Evolutionary conservation across 495 filamentous ascomycete species (phyloP).

Genomic region (Pyrenula massariospora): DNA sequence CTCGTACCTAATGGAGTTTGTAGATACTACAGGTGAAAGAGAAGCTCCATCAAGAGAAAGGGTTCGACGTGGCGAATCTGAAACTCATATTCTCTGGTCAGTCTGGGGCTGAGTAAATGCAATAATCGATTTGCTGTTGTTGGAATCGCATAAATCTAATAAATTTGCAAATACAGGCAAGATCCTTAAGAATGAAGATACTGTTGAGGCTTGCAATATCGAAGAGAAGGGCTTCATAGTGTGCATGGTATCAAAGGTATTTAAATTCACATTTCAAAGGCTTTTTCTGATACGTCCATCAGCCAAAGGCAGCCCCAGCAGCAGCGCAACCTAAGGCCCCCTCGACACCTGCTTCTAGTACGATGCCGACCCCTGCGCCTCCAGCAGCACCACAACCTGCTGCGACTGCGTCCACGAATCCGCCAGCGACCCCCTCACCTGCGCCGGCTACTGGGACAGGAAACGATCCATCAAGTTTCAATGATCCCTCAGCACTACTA

Average conservation of each 20-base stretch:
- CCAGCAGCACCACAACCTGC: conserved; percentile 69
- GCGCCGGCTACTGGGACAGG: conserved; percentile 48
- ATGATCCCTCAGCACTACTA: conserved; percentile 70
- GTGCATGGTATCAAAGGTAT: conserved; percentile 91
- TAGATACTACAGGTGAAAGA: conserved; percentile 83
- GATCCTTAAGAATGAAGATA: conserved; percentile 93
- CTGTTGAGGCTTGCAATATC: conserved; percentile 89
- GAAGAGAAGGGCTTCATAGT: conserved; percentile 99
- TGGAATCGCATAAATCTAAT: conserved; percentile 7
- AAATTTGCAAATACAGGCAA: no score
- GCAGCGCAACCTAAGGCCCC: conserved; percentile 43
- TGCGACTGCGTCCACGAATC: conserved; percentile 34
- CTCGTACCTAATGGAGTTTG: background rate
- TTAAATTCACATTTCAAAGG: background rate
- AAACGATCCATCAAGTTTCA: conserved; percentile 37
- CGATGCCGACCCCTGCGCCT: conserved; percentile 35
- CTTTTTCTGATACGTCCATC: conserved; percentile 5
- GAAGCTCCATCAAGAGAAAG: conserved; percentile 79
- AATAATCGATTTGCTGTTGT: background rate
- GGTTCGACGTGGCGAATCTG: conserved; percentile 76
- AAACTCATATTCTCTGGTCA: conserved; percentile 97
- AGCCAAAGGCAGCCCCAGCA: conserved; percentile 60
- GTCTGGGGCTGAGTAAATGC: no score
- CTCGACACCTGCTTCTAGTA: conserved; percentile 40
- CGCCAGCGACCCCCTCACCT: conserved; percentile 57